A percentile compares a stretch with the other conserved stretches of the same genome.
Evolutionary conservation across 2,329 filamentous ascomycete species (phyloP).

Genomic region (Biscogniauxia marginata): DNA sequence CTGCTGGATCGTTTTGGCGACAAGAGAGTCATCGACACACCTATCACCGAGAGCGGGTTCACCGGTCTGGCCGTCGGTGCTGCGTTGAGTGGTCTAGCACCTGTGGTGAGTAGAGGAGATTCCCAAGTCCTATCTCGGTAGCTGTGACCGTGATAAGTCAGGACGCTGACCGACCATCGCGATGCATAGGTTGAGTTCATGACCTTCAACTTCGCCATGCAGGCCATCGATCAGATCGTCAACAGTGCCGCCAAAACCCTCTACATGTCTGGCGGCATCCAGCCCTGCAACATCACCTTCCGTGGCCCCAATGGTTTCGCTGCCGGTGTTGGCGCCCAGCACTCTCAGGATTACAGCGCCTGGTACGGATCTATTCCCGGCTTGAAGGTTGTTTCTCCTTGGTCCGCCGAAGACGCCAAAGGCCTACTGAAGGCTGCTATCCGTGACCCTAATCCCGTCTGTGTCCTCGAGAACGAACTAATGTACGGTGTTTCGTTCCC

Average conservation of each 20-base stretch:
- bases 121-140: not conserved
- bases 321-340: conserved; percentile 90
- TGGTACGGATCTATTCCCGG: conserved; percentile 99
- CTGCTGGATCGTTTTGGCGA: conserved; percentile 96
- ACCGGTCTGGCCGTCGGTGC: conserved; percentile 90
- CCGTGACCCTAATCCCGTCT: conserved; percentile 94
- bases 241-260: conserved; percentile 99
- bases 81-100: conserved; percentile 89
- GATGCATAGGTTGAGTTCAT: conserved; percentile 87
- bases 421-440: conserved; percentile 97
- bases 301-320: conserved; percentile 98
- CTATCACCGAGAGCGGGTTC: conserved; percentile 98
- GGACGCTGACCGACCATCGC: conserved; percentile 5
- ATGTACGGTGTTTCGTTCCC: conserved; percentile 95
- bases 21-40: conserved; percentile 95
- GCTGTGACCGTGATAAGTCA: not conserved
- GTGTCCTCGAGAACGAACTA: conserved; percentile 83
- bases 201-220: conserved; percentile 99
- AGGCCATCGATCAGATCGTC: conserved; percentile 99
- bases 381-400: conserved; percentile 93
- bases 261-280: conserved; percentile 99
- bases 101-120: conserved; percentile 83
- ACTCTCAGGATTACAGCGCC: conserved; percentile 97
- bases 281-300: conserved; percentile 99
- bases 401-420: conserved; percentile 97